These are phyloP conservation scores for Helianthus annuus DNA, from an alignment of 129 eudicot species.

Conservation along the genomic window HanXRQr2.0-SUNRISE NC_035433.2:61800933-61801432, in stretches of 20 bases:
- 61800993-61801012: no score
- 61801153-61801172: conserved; percentile 93
- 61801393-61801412: conserved; percentile 82
- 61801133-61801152: neutral
- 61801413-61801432: conserved; percentile 91
- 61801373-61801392: conserved; percentile 90
- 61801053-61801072: no score
- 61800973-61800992: no score
- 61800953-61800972: neutral
- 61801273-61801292: conserved; percentile 98
- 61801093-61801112: neutral
- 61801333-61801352: neutral
- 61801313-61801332: neutral
- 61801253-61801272: conserved; percentile 94
- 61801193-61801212: conserved; percentile 84
- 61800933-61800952: neutral
- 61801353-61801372: neutral
- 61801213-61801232: conserved; percentile 97
- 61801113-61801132: conserved; percentile 6
- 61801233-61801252: conserved; percentile 91
- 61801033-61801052: no score
- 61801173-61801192: conserved; percentile 98
- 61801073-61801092: no score
- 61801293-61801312: conserved; percentile 56
- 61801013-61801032: no score